These are phyloP conservation scores for Trichothecium roseum DNA, from an alignment of 2,329 filamentous ascomycete genomes.

Conservation along the genomic window DNA sequence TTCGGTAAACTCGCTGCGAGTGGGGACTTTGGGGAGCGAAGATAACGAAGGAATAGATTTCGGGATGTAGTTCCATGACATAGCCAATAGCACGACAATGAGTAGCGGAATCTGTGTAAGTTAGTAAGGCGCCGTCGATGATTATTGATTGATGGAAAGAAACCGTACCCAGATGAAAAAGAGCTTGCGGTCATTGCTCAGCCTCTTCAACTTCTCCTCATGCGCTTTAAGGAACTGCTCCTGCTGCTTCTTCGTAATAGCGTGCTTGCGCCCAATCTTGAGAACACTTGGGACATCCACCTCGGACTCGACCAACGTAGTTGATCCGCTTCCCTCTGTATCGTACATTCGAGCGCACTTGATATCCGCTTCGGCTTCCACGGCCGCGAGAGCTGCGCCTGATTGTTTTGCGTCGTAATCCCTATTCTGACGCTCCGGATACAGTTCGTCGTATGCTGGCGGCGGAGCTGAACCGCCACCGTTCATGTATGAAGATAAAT, in stretches of 20 bases:
- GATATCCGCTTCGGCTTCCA: slow-evolving; percentile 46
- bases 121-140: slow-evolving; percentile 11
- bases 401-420: slow-evolving; percentile 41
- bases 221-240: slow-evolving; percentile 51
- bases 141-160: background rate
- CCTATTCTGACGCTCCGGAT: slow-evolving; percentile 39
- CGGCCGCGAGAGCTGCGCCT: slow-evolving; percentile 46
- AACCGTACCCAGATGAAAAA: slow-evolving; percentile 63
- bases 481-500: slow-evolving; percentile 46
- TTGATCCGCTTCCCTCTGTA: slow-evolving; percentile 13
- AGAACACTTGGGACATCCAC: slow-evolving; percentile 34
- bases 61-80: slow-evolving; percentile 41
- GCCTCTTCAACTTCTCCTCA: slow-evolving; percentile 51
- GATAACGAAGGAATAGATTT: slow-evolving; percentile 11
- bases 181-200: slow-evolving; percentile 53
- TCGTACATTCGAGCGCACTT: slow-evolving; percentile 47
- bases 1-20: too few species aligned
- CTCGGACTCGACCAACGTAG: slow-evolving; percentile 23
- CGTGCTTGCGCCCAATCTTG: slow-evolving; percentile 52
- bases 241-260: slow-evolving; percentile 55
- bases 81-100: slow-evolving; percentile 34
- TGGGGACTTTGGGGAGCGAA: too few species aligned
- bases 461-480: slow-evolving; percentile 39
- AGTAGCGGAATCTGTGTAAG: slow-evolving; percentile 37
- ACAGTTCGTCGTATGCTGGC: slow-evolving; percentile 73